Base-by-base conservation (phyloP, 352 stramenopile genomes). In the Pythium aphanidermatum region DNA sequence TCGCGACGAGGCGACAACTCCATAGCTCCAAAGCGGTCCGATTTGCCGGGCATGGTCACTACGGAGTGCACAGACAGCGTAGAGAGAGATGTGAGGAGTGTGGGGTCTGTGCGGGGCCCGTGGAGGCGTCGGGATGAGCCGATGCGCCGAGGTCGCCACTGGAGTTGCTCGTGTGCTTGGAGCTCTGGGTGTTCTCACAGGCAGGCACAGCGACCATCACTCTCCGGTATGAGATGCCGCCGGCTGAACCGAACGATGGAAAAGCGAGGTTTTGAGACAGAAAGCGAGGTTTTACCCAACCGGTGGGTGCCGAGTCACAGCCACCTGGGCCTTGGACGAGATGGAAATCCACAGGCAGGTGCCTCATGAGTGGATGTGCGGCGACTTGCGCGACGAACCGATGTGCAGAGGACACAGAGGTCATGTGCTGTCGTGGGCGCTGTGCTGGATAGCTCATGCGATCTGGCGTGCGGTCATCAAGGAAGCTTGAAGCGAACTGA, bases 1-100 rank as follows among this genome's bases (percentile, higher is more conserved):
- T 80, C 58, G 43, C 61, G 63, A 8, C 65, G 55, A 14, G 76
- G 76, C 5, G 76, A 84, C 30, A 88, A 58, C 47, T 70, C 58
- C 53, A 88, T 47, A 30, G 69, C 62, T 32, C 62, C 62, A 39
- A 71, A 70, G 34, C 62, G 61, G 32, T 70, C 61, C 24, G 51
- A 50, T 38, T 53, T 60, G 30, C 49, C 35, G 27, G 21, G 36
- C 44, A 60, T 60, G n/a, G n/a, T n/a, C n/a, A n/a, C n/a, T 23
- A 31, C 5, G 40, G 5, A 14, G 16, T n/a, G 10, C 12, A 32
- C 23, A 45, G 16, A 17, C 14, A 25, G 17, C 17, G 21, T 16
- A 21, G 9, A 26, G 37, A 32, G 14, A 2, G 9, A 20, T 37
- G 32, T n/a, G 23, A 23, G 19, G 32, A 19, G 23, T 37, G 32